Evolutionary conservation across 331 rosid genomes (phyloP).

Genomic region (Spiraea crenata): DNA sequence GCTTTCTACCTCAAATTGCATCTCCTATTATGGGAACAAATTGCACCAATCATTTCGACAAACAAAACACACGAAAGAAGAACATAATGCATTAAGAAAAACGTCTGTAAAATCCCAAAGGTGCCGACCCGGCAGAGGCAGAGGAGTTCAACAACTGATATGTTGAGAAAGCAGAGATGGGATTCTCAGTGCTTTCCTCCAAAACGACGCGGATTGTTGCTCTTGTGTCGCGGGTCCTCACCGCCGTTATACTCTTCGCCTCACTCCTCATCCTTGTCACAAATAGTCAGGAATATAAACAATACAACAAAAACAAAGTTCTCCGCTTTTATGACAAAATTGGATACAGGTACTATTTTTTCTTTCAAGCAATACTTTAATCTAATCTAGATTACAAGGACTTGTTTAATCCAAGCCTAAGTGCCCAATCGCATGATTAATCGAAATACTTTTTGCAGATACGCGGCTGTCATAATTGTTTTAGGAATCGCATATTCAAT

Average conservation of each 20-base stretch:
- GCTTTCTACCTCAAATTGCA: too few species aligned
- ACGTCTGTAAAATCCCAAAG: neutral
- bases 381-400: too few species aligned
- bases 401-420: too few species aligned
- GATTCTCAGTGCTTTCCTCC: neutral
- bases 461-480: too few species aligned
- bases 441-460: too few species aligned
- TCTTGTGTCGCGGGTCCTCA: neutral
- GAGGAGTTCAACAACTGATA: neutral
- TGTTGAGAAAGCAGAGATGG: conserved; percentile 5
- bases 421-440: too few species aligned
- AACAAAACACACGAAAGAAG: too few species aligned
- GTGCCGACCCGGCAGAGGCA: too few species aligned
- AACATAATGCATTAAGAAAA: neutral
- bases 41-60: too few species aligned
- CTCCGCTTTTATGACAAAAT: neutral
- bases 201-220: neutral
- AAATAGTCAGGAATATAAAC: neutral
- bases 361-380: too few species aligned
- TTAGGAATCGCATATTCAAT: too few species aligned
- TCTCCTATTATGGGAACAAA: too few species aligned
- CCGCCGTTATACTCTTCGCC: neutral
- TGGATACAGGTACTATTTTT: neutral
- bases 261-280: neutral
- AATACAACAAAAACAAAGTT: neutral